A percentile compares a stretch with the other conserved stretches of the same genome.
phyloP scores from a whole-genome alignment of 352 stramenopile species.

The Phytophthora pini region DNA sequence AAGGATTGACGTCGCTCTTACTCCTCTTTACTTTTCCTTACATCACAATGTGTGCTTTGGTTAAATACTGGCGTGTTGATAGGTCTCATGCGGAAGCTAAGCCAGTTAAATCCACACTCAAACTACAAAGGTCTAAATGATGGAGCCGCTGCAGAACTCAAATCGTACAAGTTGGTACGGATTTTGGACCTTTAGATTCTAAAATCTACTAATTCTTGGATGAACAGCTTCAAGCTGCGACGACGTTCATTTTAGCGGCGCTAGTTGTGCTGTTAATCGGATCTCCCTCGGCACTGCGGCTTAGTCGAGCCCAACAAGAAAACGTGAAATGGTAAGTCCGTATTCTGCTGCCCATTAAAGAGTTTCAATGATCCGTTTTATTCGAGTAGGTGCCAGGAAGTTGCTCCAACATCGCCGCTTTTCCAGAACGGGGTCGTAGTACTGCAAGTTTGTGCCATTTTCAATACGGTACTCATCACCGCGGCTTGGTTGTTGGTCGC shows the following conservation, averaged over 20 bases:
- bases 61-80: slow-evolving; percentile 56
- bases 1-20: background rate
- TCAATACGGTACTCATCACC: slow-evolving; percentile 52
- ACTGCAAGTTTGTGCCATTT: slow-evolving; percentile 40
- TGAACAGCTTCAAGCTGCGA: slow-evolving; percentile 42
- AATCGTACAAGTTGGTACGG: slow-evolving; percentile 32
- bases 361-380: background rate
- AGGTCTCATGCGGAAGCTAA: slow-evolving; percentile 56
- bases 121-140: slow-evolving; percentile 27
- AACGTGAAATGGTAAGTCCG: slow-evolving; percentile 45
- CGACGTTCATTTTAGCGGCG: slow-evolving; percentile 31
- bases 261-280: slow-evolving; percentile 50
- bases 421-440: slow-evolving; percentile 33
- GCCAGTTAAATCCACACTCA: slow-evolving; percentile 17
- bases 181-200: background rate
- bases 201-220: too few relatives aligned
- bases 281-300: slow-evolving; percentile 50
- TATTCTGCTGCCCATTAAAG: background rate
- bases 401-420: slow-evolving; percentile 21
- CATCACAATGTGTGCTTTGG: slow-evolving; percentile 20
- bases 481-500: slow-evolving; percentile 61
- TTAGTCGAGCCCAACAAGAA: slow-evolving; percentile 46
- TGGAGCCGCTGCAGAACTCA: slow-evolving; percentile 12
- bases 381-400: slow-evolving; percentile 34
- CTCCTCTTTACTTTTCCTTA: slow-evolving; percentile 27